Percentiles rank a stretch among this genome's conserved stretches.
Conservation (phyloP, 148 eudicot genomes). For the Polygonum aviculare region DNA sequence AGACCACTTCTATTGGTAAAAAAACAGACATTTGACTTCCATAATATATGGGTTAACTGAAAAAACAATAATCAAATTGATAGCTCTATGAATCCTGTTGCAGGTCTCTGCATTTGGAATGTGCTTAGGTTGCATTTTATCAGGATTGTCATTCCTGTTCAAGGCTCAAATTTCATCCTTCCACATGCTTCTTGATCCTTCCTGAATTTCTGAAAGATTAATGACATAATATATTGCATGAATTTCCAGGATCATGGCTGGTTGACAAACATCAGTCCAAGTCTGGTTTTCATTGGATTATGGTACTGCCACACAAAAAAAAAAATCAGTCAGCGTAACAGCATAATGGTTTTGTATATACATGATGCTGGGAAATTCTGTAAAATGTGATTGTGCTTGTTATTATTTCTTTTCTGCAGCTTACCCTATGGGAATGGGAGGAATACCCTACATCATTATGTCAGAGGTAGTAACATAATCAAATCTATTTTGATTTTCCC, state of each 20-base stretch:
- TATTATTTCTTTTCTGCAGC: slow-evolving; percentile 17
- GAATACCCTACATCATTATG: slow-evolving; percentile 25
- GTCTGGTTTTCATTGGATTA: slow-evolving; percentile 21
- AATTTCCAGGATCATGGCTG: slow-evolving; percentile 21
- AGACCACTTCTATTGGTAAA: slow-evolving; percentile 43
- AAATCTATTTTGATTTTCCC: background rate
- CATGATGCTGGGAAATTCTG: no score
- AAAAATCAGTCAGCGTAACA: background rate
- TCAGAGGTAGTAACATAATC: slow-evolving; percentile 20
- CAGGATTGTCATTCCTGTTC: slow-evolving; percentile 15
- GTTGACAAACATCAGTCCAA: slow-evolving; percentile 20
- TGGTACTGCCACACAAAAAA: slow-evolving; percentile 7
- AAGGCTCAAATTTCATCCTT: slow-evolving; percentile 6
- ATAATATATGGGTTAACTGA: background rate
- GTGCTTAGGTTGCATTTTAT: slow-evolving; percentile 14
- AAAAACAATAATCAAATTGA: background rate
- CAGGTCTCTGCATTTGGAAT: slow-evolving; percentile 13
- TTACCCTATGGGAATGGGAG: slow-evolving; percentile 30
- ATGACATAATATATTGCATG: background rate
- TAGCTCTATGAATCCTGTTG: slow-evolving; percentile 1
- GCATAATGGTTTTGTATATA: no score
- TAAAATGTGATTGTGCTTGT: background rate
- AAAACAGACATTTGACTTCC: background rate
- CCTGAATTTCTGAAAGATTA: background rate
- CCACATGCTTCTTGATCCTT: background rate